Evolutionary conservation across 2,329 filamentous ascomycete genomes (phyloP), one percentile per base, ranked within the genome.

Genomic region (Huntiella omanensis): DNA sequence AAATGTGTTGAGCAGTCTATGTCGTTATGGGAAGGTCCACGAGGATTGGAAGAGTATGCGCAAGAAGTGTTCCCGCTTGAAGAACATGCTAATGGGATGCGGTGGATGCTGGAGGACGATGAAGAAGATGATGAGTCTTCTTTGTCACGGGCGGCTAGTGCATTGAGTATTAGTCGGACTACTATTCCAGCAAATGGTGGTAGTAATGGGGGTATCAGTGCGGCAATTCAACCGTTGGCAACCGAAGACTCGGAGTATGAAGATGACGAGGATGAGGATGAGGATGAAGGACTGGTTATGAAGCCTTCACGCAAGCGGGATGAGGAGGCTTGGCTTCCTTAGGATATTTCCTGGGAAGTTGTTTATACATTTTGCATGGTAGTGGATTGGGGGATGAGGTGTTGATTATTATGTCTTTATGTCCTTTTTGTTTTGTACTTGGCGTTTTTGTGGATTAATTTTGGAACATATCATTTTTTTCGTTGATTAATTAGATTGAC

Each of bases 1-100:
- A 75, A 70, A 52, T 82, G 82, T 53, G 85, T 86, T 0, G 70
- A 72, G 6, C 77, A 85, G 53, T 83, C 87, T 1, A 67, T 88
- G 51, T 72, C 80, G 54, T 65, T 98, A 17, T 96, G 91, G 91
- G 84, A 93, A 58, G 91, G 86, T 3, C 85, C 85, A 53, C 72
- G 91, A 46, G 83, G 84, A 28, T 72, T 96, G 54, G 86, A 95
- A 58, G 91, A 96, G 62, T 98, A 96, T 59, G 88, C 88, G 1
- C 72, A 83, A 42, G 91, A 96, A 59, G 86, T 92, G 22, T 96
- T 96, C 56, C 84, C 85, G 0, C 71, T 95, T 10, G 91, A 98
- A 61, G 91, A 98, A 63, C 81, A 87, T 54, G 85, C 86, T 32
- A 96, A 96, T 59, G 88, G 88, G 4, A 65, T 91, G 57, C 84